Percentiles rank a stretch among this genome's conserved stretches.
Conservation (phyloP, 176 grass and related monocot genomes). For the barley (Hordeum vulgare) region DNA sequence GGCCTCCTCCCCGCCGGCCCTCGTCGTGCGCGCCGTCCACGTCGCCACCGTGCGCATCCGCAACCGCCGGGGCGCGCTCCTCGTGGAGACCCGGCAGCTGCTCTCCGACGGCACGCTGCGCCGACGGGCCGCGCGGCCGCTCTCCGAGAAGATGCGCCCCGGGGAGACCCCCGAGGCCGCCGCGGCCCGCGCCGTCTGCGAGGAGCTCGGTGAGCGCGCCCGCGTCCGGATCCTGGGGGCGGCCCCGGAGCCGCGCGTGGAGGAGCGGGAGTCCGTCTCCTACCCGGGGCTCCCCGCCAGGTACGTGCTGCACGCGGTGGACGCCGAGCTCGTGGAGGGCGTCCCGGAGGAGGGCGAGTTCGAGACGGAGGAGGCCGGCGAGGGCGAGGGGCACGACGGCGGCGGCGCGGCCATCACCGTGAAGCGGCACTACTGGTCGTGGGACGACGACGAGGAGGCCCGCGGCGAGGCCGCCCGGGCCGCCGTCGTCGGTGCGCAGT, state of each 20-base stretch:
- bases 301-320: slow-evolving; percentile 76
- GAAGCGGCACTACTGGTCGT: slow-evolving; percentile 40
- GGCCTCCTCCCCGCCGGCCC: background rate
- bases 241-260: slow-evolving; percentile 28
- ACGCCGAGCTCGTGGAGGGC: slow-evolving; percentile 50
- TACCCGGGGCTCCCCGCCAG: slow-evolving; percentile 63
- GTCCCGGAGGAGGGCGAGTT: slow-evolving; percentile 69
- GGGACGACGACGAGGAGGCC: slow-evolving; percentile 21
- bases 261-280: slow-evolving; percentile 64
- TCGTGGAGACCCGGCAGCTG: slow-evolving; percentile 76
- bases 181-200: slow-evolving; percentile 41
- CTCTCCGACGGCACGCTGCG: slow-evolving; percentile 74
- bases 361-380: slow-evolving; percentile 76
- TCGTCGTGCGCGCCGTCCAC: slow-evolving; percentile 58
- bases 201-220: slow-evolving; percentile 63
- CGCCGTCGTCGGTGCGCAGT: background rate
- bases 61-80: slow-evolving; percentile 43
- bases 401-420: slow-evolving; percentile 39
- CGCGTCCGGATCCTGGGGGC: slow-evolving; percentile 44
- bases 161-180: slow-evolving; percentile 66
- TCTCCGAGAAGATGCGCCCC: slow-evolving; percentile 89
- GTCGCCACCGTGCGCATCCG: slow-evolving; percentile 63
- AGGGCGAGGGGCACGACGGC: slow-evolving; percentile 37
- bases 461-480: background rate
- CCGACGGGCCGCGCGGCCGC: slow-evolving; percentile 33